A percentile compares a stretch with the other conserved stretches of the same genome.
Conservation (phyloP, 148 eudicot genomes). For the Diospyros kaki region DNA sequence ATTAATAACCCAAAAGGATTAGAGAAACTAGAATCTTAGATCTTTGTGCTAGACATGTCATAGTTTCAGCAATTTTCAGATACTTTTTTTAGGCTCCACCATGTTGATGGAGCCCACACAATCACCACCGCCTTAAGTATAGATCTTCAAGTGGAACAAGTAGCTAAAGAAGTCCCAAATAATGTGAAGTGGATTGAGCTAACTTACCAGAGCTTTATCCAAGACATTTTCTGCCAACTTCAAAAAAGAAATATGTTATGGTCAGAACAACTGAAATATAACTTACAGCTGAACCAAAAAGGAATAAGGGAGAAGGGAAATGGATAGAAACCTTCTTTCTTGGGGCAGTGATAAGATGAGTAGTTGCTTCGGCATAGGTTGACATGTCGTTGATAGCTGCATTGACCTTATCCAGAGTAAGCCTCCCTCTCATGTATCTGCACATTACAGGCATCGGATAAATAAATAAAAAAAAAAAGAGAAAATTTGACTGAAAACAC, state of each 20-base stretch:
- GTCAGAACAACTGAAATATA: slow-evolving; percentile 22
- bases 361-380: slow-evolving; percentile 78
- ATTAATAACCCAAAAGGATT: neutral
- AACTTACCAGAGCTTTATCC: slow-evolving; percentile 84
- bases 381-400: slow-evolving; percentile 84
- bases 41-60: slow-evolving; percentile 11
- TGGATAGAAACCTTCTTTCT: slow-evolving; percentile 65
- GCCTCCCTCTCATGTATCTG: slow-evolving; percentile 93
- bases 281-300: slow-evolving; percentile 10
- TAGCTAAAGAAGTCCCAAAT: neutral
- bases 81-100: neutral
- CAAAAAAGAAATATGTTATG: slow-evolving; percentile 27
- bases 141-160: neutral
- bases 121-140: neutral
- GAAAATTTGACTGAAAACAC: neutral
- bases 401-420: slow-evolving; percentile 85
- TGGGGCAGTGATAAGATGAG: slow-evolving; percentile 77
- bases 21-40: neutral
- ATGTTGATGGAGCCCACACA: slow-evolving; percentile 1
- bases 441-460: slow-evolving; percentile 13
- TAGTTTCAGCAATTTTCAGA: slow-evolving; percentile 1
- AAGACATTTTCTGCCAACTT: slow-evolving; percentile 68
- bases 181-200: slow-evolving; percentile 4
- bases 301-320: slow-evolving; percentile 9
- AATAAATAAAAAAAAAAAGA: neutral